Evolutionary conservation across 2,329 filamentous ascomycete species (phyloP), one percentile per base, ranked within the genome.

Genomic region (Coccinonectria pachysandricola): DNA sequence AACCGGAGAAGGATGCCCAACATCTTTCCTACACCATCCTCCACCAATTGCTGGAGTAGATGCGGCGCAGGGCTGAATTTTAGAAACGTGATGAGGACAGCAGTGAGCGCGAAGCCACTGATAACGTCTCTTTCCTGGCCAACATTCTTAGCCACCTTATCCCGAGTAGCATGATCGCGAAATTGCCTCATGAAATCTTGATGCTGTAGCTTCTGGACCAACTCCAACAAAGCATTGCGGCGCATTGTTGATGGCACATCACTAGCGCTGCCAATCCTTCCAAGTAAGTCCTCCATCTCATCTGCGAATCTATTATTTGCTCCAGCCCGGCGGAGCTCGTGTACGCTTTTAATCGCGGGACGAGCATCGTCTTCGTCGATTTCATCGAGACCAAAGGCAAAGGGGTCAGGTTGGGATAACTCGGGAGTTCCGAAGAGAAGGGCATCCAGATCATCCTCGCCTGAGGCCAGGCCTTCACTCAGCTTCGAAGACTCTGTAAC

Each of bases 121-220:
- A 79, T 57, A 12, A 65, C 38, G 46, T 86, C 79, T 2, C 62
- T 54, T 43, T 79, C 71, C 24, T 62, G 60, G 1, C 62, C 65
- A 7, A 81, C 60, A 21, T 71, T 68, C 22, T 69, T 63, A 27
- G 85, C 69, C 10, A 95, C 61, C 15, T 69, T 70, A 28, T 75
- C 68, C 35, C 84, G 80, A 30, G 80, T 72, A 6, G 75, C 73
- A 39, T 84, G 77, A 35, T 86, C 77, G 12, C 80, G 66, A 42
- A 94, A 86, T 35, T 81, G 76, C 11, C 65, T 62, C 15, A 72
- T 60, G 41, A 82, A 86, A 1, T 61, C 62, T 42, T 75, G 75
- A 25, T 77, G 60, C 24, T 68, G 65, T 21, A 78, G 59, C 41
- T 72, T 75, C 22, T 65, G 60, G 2, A 66, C 66, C 21, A 79